Evolutionary conservation across 202 grass and related monocot genomes (phyloP).

Genomic region (Cymbopogon flexuosus): DNA sequence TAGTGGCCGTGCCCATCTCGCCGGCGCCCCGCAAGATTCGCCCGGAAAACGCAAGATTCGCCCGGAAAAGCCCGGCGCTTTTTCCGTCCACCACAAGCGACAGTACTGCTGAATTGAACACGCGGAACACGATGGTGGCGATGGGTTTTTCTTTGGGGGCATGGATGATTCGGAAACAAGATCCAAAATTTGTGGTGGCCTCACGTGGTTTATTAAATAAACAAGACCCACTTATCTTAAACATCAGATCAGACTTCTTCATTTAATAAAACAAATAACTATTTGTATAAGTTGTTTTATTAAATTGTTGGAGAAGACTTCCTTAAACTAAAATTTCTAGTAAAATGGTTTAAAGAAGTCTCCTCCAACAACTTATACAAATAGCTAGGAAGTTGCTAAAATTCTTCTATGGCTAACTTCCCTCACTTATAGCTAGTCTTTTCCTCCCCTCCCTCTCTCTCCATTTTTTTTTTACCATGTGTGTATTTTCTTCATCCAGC

Average conservation of each 20-base stretch:
- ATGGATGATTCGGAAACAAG: background rate
- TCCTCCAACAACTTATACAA: background rate
- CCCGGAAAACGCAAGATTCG: background rate
- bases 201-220: too few species aligned
- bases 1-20: slow-evolving; percentile 23
- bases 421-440: background rate
- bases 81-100: background rate
- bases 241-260: background rate
- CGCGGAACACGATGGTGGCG: slow-evolving; percentile 15
- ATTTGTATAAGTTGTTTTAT: background rate
- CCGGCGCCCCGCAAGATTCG: slow-evolving; percentile 11
- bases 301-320: background rate
- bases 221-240: background rate
- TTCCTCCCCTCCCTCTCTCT: background rate
- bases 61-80: background rate
- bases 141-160: background rate
- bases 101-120: background rate
- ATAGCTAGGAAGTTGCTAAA: background rate
- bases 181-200: background rate
- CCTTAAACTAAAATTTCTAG: too few species aligned
- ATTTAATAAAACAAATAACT: too few species aligned
- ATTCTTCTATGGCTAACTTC: background rate
- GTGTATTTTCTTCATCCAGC: too few species aligned
- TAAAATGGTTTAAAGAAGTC: background rate
- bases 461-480: too few species aligned